A percentile compares a stretch with the other conserved stretches of the same genome.
Conservation (phyloP, 495 filamentous ascomycete species). For the Penicillium atrosanguineum region DNA sequence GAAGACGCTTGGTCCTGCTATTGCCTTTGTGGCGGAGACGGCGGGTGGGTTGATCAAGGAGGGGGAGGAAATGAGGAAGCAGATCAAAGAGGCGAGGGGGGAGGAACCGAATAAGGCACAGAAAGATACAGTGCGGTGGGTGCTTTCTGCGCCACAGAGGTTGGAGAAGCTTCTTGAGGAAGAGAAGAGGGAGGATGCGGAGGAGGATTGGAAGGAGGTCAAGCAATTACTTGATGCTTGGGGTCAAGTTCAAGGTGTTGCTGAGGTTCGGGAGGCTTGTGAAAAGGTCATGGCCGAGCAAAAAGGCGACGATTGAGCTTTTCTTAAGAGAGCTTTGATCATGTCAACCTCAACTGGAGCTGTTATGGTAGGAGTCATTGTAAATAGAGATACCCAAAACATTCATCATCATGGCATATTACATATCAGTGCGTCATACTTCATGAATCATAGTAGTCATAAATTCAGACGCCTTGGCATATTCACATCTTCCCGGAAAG, state of each 20-base stretch:
- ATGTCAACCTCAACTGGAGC: not conserved
- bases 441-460: slow-evolving; percentile 4
- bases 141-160: slow-evolving; percentile 57
- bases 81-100: slow-evolving; percentile 35
- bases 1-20: slow-evolving; percentile 69
- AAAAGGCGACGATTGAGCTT: slow-evolving; percentile 29
- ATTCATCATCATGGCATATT: not conserved
- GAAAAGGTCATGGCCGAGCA: slow-evolving; percentile 49
- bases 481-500: slow-evolving; percentile 27
- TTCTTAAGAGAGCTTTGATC: not conserved
- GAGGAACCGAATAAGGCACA: slow-evolving; percentile 48
- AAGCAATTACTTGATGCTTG: slow-evolving; percentile 48
- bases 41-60: slow-evolving; percentile 64
- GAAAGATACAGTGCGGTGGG: slow-evolving; percentile 69
- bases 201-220: slow-evolving; percentile 58
- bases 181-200: slow-evolving; percentile 53
- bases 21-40: slow-evolving; percentile 77
- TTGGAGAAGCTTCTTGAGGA: slow-evolving; percentile 48
- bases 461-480: not conserved
- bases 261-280: slow-evolving; percentile 60
- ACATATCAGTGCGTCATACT: not conserved
- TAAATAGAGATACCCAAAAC: slow-evolving; percentile 12
- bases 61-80: slow-evolving; percentile 35
- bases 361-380: not conserved
- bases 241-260: slow-evolving; percentile 57